Conservation (phyloP, 148 eudicot genomes). For the Vaccinium macrocarpon region DNA sequence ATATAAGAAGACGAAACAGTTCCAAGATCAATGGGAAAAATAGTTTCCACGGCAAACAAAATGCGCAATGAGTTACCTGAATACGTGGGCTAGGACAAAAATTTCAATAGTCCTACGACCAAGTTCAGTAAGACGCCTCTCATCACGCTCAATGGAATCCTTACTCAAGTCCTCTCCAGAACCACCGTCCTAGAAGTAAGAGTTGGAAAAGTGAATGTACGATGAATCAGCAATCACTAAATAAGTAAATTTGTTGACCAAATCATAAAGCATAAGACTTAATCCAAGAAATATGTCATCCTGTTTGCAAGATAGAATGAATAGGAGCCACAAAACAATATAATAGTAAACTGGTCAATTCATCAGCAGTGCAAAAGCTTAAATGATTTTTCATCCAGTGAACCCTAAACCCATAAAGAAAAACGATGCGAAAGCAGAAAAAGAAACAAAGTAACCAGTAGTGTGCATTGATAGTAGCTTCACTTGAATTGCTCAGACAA, state of each 20-base stretch:
- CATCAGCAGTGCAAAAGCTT: neutral
- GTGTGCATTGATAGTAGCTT: neutral
- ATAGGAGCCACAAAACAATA: neutral
- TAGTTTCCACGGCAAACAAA: neutral
- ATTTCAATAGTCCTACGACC: slow-evolving; percentile 96
- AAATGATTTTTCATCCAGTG: neutral
- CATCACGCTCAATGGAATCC: slow-evolving; percentile 85
- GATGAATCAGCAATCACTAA: neutral
- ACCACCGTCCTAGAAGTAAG: slow-evolving; percentile 61
- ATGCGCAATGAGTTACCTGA: slow-evolving; percentile 46
- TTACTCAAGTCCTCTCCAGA: slow-evolving; percentile 80
- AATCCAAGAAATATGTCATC: neutral
- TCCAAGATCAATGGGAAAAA: slow-evolving; percentile 5
- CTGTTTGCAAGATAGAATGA: neutral
- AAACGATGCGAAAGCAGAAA: neutral
- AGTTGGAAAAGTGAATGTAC: slow-evolving; percentile 12
- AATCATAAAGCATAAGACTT: neutral
- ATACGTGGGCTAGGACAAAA: slow-evolving; percentile 76
- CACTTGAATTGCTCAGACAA: neutral
- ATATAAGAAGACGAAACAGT: neutral
- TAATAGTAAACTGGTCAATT: neutral
- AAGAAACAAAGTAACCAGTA: neutral
- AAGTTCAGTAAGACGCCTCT: slow-evolving; percentile 83
- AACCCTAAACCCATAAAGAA: neutral
- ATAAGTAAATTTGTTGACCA: neutral